A percentile compares a stretch with the other conserved stretches of the same genome.
Conservation (phyloP, 2,329 filamentous ascomycete species). For the Plenodomus lindquistii region DNA sequence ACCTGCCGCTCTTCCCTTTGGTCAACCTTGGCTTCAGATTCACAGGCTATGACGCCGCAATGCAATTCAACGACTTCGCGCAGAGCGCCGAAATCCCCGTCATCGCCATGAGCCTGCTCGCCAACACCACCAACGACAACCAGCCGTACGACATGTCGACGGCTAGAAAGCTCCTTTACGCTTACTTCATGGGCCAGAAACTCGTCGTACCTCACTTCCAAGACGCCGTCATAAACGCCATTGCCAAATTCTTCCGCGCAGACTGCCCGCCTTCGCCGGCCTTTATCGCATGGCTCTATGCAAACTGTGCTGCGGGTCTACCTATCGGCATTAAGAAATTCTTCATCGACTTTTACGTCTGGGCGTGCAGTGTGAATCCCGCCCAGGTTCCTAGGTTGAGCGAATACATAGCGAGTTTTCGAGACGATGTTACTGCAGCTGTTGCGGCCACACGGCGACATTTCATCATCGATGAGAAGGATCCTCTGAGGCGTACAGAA, state of each 20-base stretch:
- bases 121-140: not conserved
- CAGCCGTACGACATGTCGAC: not conserved
- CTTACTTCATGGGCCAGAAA: not conserved
- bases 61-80: not conserved
- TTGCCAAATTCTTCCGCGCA: not conserved
- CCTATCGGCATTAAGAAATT: not conserved
- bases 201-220: not conserved
- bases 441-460: not conserved
- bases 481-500: not conserved
- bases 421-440: not conserved
- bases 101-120: not conserved
- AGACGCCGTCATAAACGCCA: not conserved
- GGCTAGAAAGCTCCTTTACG: not conserved
- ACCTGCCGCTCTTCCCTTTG: not conserved
- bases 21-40: not conserved
- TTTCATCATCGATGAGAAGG: not conserved
- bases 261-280: not conserved
- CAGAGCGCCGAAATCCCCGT: not conserved
- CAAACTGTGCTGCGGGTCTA: not conserved
- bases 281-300: not conserved
- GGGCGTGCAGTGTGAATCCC: not conserved
- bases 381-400: not conserved
- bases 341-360: not conserved
- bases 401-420: not conserved
- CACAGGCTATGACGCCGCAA: not conserved